Evolutionary conservation across 345 rosid genomes (phyloP), one percentile per base, ranked within the genome.

Genomic region (Camelina sativa): DNA sequence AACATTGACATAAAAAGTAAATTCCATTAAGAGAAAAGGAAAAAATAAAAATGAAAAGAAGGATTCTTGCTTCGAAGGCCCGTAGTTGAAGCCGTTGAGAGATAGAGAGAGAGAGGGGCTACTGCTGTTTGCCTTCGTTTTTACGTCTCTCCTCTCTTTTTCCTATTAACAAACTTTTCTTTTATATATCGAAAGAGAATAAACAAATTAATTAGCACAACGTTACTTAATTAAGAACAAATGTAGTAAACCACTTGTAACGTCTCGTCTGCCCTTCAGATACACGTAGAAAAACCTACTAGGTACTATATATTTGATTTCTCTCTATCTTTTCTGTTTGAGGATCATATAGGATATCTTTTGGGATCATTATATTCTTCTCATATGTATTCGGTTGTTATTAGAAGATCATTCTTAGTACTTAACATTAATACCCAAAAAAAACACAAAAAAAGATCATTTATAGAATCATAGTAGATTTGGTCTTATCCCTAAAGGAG

Each of bases 1-100:
- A 37, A 37, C 15, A 48, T 25, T 38, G 65, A 57, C 11, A 77
- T 41, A 62, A 76, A 25, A 72, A 64, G 77, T 38, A 59, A 78
- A 78, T 51, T 72, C 77, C 73, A 78, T 52, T 34, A 58, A 52
- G 15, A 41, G 60, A 78, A 17, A 71, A 70, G 32, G 23, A 72
- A 67, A 59, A 74, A 59, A 74, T 22, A 58, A 9, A 65, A 74
- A 34, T 43, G 12, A 57, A 65, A 68, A 79, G 68, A 69, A 40
- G 67, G 82, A 79, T 79, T 68, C 79, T 79, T 79, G 79, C 71
- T 79, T 79, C 62, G 63, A 74, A 74, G 66, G 79, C 62, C 67
- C 72, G 76, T 65, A 71, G 80, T 67, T 62, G 77, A 71, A 69
- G 71, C 71, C 75, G 72, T 69, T 62, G 68, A 54, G 50, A 34